These are phyloP conservation scores for Cordyceps pruinosa DNA, from an alignment of 2,329 filamentous ascomycete genomes.

Conservation along the genomic window DNA sequence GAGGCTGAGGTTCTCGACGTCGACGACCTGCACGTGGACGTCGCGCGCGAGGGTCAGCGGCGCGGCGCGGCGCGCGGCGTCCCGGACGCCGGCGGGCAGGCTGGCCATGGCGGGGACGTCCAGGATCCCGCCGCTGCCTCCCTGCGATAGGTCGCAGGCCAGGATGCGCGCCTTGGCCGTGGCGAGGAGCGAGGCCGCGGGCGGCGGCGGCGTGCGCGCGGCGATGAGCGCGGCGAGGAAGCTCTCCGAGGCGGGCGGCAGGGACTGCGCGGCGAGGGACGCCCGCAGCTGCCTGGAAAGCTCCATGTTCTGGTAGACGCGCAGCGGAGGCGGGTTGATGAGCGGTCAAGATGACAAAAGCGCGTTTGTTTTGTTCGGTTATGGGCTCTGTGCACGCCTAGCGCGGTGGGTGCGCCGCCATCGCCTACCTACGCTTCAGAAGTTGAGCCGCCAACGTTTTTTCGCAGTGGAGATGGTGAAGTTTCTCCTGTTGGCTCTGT, in stretches of 20 bases:
- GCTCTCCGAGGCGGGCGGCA: conserved; percentile 43
- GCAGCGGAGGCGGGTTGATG: background rate
- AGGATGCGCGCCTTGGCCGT: conserved; percentile 78
- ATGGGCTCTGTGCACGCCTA: no score
- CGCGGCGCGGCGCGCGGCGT: conserved; percentile 46
- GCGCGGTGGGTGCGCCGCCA: no score
- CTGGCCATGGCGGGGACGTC: conserved; percentile 35
- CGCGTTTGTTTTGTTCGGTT: no score
- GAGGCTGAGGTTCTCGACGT: conserved; percentile 73
- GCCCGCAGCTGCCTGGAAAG: conserved; percentile 41
- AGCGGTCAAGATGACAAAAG: no score
- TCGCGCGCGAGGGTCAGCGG: no score
- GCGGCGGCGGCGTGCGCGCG: conserved; percentile 48
- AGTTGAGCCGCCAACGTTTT: background rate
- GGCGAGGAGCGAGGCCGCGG: conserved; percentile 65
- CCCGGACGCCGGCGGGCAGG: conserved; percentile 49
- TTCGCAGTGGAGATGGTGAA: background rate
- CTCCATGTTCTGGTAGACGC: conserved; percentile 23
- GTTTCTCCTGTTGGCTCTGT: background rate
- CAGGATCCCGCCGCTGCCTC: conserved; percentile 29
- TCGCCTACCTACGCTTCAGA: no score
- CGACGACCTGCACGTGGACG: conserved; percentile 73
- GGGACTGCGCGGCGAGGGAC: conserved; percentile 44
- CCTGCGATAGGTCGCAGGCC: conserved; percentile 50
- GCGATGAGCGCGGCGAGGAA: conserved; percentile 61